Conservation (phyloP, 768 basidiomycete species). For the Lentinula guzmanii region DNA sequence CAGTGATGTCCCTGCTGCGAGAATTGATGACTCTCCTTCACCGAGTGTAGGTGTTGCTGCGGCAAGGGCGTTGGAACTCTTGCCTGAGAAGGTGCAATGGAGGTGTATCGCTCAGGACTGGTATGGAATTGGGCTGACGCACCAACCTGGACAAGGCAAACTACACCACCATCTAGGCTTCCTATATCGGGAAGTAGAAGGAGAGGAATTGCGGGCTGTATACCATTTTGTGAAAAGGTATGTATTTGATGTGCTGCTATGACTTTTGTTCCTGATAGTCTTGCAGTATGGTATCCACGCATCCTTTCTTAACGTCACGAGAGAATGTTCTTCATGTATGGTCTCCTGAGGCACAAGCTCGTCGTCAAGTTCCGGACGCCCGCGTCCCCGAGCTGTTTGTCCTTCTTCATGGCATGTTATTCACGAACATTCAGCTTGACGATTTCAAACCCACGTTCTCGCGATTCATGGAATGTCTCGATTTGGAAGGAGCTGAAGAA, state of each 20-base stretch:
- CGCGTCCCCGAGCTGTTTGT: conserved; percentile 77
- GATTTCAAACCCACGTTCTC: conserved; percentile 79
- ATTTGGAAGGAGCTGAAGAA: conserved; percentile 74
- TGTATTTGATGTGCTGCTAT: conserved; percentile 16
- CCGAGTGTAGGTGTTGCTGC: conserved; percentile 85
- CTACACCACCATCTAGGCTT: conserved; percentile 92
- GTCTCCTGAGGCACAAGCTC: conserved; percentile 67
- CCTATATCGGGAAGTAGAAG: conserved; percentile 76
- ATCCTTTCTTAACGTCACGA: conserved; percentile 82
- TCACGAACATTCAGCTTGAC: conserved; percentile 92
- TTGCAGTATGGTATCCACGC: conserved; percentile 81
- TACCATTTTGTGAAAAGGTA: conserved; percentile 97
- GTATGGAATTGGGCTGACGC: conserved; percentile 83
- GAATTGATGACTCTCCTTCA: conserved; percentile 59
- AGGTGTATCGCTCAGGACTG: conserved; percentile 83
- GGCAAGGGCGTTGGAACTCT: conserved; percentile 69
- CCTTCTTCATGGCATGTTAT: conserved; percentile 93
- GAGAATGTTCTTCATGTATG: conserved; percentile 90
- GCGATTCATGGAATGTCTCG: conserved; percentile 81
- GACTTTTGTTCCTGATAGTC: background rate
- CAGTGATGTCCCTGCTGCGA: conserved; percentile 44
- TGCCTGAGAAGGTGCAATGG: conserved; percentile 92
- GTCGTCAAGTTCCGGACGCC: conserved; percentile 73
- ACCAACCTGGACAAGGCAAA: conserved; percentile 91
- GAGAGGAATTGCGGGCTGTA: conserved; percentile 76